phyloP scores from a whole-genome alignment of 108 stramenopile species.

The Nannochloropsis gaditana region DNA sequence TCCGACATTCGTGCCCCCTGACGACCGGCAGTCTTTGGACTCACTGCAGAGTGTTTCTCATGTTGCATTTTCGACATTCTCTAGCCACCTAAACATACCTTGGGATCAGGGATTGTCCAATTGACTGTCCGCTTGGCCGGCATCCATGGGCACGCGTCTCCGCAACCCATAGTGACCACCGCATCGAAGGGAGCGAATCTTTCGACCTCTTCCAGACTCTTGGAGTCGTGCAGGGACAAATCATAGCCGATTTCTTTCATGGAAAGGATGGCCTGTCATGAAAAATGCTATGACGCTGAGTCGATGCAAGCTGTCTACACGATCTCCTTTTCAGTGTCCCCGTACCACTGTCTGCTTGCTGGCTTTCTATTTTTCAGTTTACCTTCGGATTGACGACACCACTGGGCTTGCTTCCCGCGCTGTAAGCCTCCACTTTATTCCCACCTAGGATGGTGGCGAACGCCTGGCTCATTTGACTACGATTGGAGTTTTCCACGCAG shows the following conservation, averaged over 20 bases:
- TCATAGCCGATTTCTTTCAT: neutral
- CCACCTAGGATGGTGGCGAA: neutral
- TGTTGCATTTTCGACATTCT: too few relatives aligned
- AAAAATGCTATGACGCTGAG: neutral
- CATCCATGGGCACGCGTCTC: neutral
- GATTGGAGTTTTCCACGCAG: neutral
- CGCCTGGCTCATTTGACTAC: constrained; percentile 8
- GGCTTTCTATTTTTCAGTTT: neutral
- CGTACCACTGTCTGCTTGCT: neutral
- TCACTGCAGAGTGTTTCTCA: too few relatives aligned
- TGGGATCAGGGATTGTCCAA: neutral
- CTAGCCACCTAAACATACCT: neutral
- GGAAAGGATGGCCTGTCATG: neutral
- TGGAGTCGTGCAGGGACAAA: constrained; percentile 11
- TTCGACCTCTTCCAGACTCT: constrained; percentile 1
- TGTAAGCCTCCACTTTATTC: constrained; percentile 8
- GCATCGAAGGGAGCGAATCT: neutral
- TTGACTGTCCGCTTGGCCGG: neutral
- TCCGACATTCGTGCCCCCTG: too few relatives aligned
- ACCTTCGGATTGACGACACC: constrained; percentile 11
- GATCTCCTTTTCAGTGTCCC: too few relatives aligned
- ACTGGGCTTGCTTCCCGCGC: neutral
- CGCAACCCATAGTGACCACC: constrained; percentile 8
- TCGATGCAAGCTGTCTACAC: neutral
- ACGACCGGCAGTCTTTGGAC: too few relatives aligned